phyloP scores from a whole-genome alignment of 148 eudicot species.

The Pouteria glomerata region DNA sequence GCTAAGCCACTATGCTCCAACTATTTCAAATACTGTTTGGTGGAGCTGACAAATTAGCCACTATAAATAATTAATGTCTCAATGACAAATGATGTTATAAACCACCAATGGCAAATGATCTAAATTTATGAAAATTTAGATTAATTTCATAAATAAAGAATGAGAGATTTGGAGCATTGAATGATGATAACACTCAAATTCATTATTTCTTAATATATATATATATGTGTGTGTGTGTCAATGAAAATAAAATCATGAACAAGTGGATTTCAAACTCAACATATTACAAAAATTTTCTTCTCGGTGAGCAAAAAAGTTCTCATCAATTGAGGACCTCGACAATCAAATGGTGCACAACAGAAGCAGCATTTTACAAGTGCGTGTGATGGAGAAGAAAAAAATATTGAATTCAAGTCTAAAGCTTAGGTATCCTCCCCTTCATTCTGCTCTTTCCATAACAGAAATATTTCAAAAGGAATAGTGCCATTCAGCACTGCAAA shows the following conservation, averaged over 20 bases:
- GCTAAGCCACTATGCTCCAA: not conserved
- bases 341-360: not conserved
- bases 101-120: too few relatives aligned
- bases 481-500: constrained; percentile 45
- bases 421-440: not conserved
- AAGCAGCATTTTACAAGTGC: not conserved
- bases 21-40: not conserved
- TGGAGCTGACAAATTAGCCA: not conserved
- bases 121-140: too few relatives aligned
- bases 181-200: too few relatives aligned
- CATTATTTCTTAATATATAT: too few relatives aligned
- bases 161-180: too few relatives aligned
- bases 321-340: too few relatives aligned
- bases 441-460: not conserved
- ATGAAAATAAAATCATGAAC: too few relatives aligned
- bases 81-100: too few relatives aligned
- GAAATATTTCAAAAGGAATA: not conserved
- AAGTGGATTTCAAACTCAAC: too few relatives aligned
- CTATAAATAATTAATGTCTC: not conserved
- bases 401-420: not conserved
- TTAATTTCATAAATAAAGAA: too few relatives aligned
- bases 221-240: too few relatives aligned
- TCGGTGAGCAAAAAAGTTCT: not conserved
- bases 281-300: too few relatives aligned
- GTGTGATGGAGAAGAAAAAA: not conserved